Conservation (phyloP, 2,329 filamentous ascomycete species). For the Leptoxyphium fumago region DNA sequence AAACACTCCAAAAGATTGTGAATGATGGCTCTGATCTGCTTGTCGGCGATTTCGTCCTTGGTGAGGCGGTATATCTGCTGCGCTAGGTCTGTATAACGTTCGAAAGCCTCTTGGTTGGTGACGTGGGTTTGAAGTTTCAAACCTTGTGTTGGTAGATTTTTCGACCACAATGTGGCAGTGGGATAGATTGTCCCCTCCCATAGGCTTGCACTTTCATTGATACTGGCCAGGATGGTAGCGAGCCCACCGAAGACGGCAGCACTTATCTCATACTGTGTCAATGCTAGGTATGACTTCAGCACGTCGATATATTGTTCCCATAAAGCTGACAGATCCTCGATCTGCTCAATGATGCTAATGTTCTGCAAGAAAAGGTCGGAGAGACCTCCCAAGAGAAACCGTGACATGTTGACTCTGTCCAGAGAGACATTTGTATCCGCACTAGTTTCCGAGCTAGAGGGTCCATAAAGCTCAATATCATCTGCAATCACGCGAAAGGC, state of each 20-base stretch:
- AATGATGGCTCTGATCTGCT: slow-evolving; percentile 53
- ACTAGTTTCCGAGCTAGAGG: neutral
- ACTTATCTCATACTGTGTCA: slow-evolving; percentile 26
- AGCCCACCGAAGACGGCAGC: slow-evolving; percentile 28
- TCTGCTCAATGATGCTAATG: slow-evolving; percentile 53
- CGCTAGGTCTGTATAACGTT: slow-evolving; percentile 68
- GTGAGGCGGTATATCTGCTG: slow-evolving; percentile 67
- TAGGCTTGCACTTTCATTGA: slow-evolving; percentile 7
- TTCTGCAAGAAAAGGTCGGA: slow-evolving; percentile 62
- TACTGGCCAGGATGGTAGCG: slow-evolving; percentile 23
- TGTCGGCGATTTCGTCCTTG: slow-evolving; percentile 44
- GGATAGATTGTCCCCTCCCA: slow-evolving; percentile 16
- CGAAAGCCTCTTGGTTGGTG: slow-evolving; percentile 62
- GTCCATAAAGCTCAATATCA: slow-evolving; percentile 20
- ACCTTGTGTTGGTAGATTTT: slow-evolving; percentile 11
- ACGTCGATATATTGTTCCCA: slow-evolving; percentile 63
- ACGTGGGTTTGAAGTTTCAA: slow-evolving; percentile 4
- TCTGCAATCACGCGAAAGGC: slow-evolving; percentile 57
- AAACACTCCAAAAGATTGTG: slow-evolving; percentile 56
- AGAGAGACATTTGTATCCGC: neutral
- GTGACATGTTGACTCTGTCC: slow-evolving; percentile 45
- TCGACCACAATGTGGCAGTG: slow-evolving; percentile 18
- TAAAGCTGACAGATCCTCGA: slow-evolving; percentile 52
- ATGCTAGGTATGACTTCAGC: slow-evolving; percentile 39
- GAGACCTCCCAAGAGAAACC: slow-evolving; percentile 58